Conservation (phyloP, 805 yeast species). For the Candida fluviatilis region DNA sequence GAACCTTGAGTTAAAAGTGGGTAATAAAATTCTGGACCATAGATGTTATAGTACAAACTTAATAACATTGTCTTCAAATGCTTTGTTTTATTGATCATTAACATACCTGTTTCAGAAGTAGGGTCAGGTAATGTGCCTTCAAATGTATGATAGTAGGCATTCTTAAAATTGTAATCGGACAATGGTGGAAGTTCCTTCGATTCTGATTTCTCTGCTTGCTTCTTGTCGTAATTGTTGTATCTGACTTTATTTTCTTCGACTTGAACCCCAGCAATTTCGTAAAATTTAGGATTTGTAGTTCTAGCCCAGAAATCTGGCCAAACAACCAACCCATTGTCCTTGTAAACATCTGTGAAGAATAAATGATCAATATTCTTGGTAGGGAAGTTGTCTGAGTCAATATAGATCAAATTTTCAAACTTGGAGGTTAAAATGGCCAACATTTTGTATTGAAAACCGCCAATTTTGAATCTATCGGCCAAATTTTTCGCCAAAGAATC, state of each 20-base stretch:
- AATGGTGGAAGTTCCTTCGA: constrained; percentile 19
- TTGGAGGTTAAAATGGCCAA: constrained; percentile 60
- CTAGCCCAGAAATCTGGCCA: constrained; percentile 77
- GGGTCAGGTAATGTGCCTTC: constrained; percentile 65
- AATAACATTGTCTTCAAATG: constrained; percentile 58
- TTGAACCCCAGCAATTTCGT: constrained; percentile 45
- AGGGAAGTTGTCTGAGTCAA: constrained; percentile 52
- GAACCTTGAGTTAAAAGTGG: constrained; percentile 67
- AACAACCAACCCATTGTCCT: constrained; percentile 45
- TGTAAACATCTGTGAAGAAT: constrained; percentile 41
- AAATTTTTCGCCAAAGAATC: constrained; percentile 14
- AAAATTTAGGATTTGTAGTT: constrained; percentile 58
- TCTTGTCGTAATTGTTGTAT: constrained; percentile 30
- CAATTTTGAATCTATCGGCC: constrained; percentile 19
- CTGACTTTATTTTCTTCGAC: constrained; percentile 32
- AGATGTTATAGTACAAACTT: constrained; percentile 59
- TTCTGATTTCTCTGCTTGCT: constrained; percentile 31
- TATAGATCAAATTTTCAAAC: constrained; percentile 43
- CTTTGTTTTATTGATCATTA: constrained; percentile 53
- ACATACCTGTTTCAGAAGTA: constrained; percentile 67
- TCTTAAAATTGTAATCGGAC: constrained; percentile 21
- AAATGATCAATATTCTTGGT: constrained; percentile 40
- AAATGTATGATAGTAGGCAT: constrained; percentile 51
- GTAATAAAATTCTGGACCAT: constrained; percentile 64
- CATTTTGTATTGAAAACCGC: constrained; percentile 50